Evolutionary conservation across 306 rosid species (phyloP).

Genomic region (Malus sylvestris): DNA sequence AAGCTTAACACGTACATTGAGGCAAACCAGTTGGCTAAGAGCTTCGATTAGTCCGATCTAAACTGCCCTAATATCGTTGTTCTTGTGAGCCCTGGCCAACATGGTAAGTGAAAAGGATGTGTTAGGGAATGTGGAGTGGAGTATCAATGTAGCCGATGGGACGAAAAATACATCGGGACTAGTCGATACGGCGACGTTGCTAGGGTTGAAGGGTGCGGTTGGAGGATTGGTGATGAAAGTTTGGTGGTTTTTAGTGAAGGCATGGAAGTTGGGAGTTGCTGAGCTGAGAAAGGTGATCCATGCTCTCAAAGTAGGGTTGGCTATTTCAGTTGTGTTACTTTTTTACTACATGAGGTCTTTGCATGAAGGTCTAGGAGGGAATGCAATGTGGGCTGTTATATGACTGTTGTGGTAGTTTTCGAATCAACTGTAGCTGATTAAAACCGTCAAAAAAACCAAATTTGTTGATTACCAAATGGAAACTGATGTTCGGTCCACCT

Average conservation of each 20-base stretch:
- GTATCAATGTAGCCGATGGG: background rate
- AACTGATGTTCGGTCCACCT: background rate
- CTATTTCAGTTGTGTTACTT: conserved; percentile 59
- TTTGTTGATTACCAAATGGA: background rate
- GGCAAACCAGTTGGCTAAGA: background rate
- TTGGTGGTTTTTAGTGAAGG: conserved; percentile 25
- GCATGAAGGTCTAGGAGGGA: conserved; percentile 62
- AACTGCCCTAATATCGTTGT: background rate
- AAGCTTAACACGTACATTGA: background rate
- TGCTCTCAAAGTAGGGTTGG: conserved; percentile 64
- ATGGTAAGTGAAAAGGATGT: background rate
- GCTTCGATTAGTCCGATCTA: background rate
- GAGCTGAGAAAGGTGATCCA: conserved; percentile 73
- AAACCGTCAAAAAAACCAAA: background rate
- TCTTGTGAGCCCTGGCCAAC: background rate
- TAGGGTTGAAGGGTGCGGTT: background rate
- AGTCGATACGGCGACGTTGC: background rate
- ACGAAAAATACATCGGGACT: background rate
- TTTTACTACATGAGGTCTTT: conserved; percentile 69
- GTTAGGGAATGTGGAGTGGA: background rate
- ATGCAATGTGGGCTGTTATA: conserved; percentile 65
- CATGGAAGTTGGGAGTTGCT: conserved; percentile 56
- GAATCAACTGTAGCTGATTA: conserved; percentile 53
- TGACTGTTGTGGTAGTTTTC: conserved; percentile 69
- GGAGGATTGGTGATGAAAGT: background rate